Evolutionary conservation across 441 rosid species (phyloP), one percentile per base, ranked within the genome.

Genomic region (Erysimum pusillum): DNA sequence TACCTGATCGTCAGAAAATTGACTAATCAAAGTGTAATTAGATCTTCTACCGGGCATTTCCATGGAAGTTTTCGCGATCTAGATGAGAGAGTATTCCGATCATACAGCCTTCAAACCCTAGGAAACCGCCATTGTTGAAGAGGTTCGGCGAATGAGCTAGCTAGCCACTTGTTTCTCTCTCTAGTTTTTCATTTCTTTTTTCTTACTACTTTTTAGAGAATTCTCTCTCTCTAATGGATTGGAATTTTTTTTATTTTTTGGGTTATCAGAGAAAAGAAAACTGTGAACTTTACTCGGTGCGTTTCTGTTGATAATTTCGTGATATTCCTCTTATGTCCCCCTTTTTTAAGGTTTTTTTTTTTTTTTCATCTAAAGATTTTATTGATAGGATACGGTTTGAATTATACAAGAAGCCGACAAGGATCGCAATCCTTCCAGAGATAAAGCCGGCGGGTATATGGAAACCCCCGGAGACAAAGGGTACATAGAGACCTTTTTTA

Each of bases 11-110:
- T 90, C 98, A 5, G 97, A 86, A 59, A 82, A 80, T 80, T 93
- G 99, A 80, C 88, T 89, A 13, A 96, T 86, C 36, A 88, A 91
- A 48, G 91, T 83, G 85, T 96, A 96, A 84, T 86, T 91, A 63
- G 98, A 90, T 91, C 93, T 91, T 81, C 92, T 87, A 72, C 82
- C 87, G 18, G 91, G 83, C 93, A 93, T 88, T 88, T 91, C 98
- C 97, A 93, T 96, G 62, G 91, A 84, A 72, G 73, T 41, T 62
- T 35, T 49, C 36, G 20, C 58, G 76, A 64, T 76, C 57, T 18
- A 76, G 67, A 67, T 52, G 67, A 63, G 44, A 46, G 6, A 32
- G 15, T 34, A 18, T 34, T 14, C 34, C 45, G 44, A 67, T 78
- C 81, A 76, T 69, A 71, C 51, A 81, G 84, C 74, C 83, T 28